A percentile compares a stretch with the other conserved stretches of the same genome.
These are phyloP conservation scores for Coffea humblotiana DNA, from an alignment of 305 asterid species.

Conservation along the genomic window DNA sequence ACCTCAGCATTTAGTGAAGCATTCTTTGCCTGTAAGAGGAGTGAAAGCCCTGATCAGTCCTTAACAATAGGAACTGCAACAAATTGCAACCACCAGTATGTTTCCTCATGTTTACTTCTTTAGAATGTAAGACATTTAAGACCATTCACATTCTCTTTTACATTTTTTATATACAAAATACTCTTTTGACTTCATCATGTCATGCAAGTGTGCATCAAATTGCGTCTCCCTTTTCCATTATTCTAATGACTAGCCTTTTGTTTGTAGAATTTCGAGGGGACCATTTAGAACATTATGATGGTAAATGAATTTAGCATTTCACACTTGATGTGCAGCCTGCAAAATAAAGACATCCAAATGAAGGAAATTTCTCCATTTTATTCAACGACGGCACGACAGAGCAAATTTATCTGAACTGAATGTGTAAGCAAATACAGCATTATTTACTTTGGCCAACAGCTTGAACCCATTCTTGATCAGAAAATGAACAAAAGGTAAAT, in stretches of 20 bases:
- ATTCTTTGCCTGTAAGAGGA: too few species aligned
- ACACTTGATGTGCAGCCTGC: not conserved
- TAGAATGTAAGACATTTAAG: not conserved
- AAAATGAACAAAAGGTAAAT: not conserved
- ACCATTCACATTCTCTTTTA: not conserved
- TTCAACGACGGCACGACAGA: not conserved
- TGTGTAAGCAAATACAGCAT: not conserved
- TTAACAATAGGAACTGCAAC: not conserved
- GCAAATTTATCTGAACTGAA: not conserved
- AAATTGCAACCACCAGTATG: not conserved
- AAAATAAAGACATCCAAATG: not conserved
- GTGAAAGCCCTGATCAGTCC: not conserved
- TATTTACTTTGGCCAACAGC: not conserved
- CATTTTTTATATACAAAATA: not conserved
- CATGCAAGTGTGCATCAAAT: not conserved
- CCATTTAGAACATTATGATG: not conserved
- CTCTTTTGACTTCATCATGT: not conserved
- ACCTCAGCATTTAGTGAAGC: too few species aligned
- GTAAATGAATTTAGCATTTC: not conserved
- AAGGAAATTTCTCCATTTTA: not conserved
- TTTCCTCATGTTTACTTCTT: not conserved
- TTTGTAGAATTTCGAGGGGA: not conserved
- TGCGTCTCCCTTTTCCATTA: not conserved
- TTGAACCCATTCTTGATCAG: not conserved
- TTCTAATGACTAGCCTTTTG: not conserved